Percentiles rank a stretch among this genome's conserved stretches.
Conservation (phyloP, 768 basidiomycete genomes). For the Leccinum disarticulatum region DNA sequence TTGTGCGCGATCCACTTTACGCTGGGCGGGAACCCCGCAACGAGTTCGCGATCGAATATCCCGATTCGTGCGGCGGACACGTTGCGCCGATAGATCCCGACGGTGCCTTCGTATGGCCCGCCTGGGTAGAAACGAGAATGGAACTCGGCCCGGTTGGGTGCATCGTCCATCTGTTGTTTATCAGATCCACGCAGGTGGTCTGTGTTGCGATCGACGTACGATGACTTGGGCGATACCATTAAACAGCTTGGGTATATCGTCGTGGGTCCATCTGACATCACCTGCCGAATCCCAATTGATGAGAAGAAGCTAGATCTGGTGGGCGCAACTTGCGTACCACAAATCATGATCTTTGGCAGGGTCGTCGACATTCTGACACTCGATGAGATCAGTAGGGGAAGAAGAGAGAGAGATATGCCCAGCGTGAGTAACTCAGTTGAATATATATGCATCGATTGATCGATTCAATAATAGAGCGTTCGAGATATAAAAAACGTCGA, state of each 20-base stretch:
- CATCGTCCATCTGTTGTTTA: conserved; percentile 35
- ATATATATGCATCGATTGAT: background rate
- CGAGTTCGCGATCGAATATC: conserved; percentile 50
- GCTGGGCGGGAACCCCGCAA: conserved; percentile 58
- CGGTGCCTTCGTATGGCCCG: conserved; percentile 48
- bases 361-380: conserved; percentile 2
- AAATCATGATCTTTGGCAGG: conserved; percentile 30
- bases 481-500: background rate
- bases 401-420: background rate
- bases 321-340: conserved; percentile 21
- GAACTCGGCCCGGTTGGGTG: conserved; percentile 45
- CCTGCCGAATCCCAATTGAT: conserved; percentile 36
- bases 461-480: background rate
- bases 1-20: conserved; percentile 88
- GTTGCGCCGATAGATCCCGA: conserved; percentile 52
- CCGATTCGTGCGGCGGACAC: conserved; percentile 44
- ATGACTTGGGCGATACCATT: conserved; percentile 69
- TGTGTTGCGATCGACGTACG: conserved; percentile 44
- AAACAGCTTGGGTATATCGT: conserved; percentile 64
- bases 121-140: conserved; percentile 40
- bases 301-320: background rate
- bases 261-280: conserved; percentile 72
- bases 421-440: background rate
- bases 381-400: background rate
- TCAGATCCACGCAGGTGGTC: background rate